Evolutionary conservation across 352 stramenopile genomes (phyloP).

Genomic region (Ophiocytium majus): DNA sequence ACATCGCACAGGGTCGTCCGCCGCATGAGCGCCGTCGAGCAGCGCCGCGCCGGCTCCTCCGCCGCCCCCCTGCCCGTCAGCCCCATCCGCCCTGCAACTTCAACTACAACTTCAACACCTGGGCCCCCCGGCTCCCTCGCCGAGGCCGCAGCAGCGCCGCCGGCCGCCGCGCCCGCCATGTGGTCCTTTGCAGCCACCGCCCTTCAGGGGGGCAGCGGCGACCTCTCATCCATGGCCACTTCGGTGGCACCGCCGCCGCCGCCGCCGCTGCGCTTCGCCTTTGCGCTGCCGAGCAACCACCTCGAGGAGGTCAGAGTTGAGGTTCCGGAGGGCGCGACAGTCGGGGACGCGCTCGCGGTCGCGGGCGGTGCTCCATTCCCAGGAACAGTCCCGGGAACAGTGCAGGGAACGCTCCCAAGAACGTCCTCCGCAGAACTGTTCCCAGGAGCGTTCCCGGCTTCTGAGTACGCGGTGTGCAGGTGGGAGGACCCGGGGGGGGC

Average conservation of each 20-base stretch:
- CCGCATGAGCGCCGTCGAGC: too few species aligned
- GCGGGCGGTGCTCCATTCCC: conserved; percentile 9
- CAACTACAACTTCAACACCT: not conserved
- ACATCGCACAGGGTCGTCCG: too few species aligned
- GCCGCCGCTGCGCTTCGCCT: not conserved
- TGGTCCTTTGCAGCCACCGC: not conserved
- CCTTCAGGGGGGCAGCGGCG: not conserved
- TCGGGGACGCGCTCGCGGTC: conserved; percentile 14
- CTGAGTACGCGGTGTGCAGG: conserved; percentile 34
- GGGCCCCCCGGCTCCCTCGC: not conserved
- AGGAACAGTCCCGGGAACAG: not conserved
- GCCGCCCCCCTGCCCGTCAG: too few species aligned
- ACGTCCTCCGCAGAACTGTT: not conserved
- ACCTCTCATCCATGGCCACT: not conserved
- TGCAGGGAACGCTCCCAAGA: not conserved
- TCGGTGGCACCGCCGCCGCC: too few species aligned
- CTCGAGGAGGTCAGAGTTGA: conserved; percentile 3
- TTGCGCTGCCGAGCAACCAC: not conserved
- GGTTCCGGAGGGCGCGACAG: not conserved
- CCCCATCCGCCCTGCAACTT: not conserved
- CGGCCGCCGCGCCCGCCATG: not conserved
- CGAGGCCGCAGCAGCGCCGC: not conserved
- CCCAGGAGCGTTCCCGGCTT: not conserved
- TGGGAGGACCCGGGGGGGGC: conserved; percentile 23
- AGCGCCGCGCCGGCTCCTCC: too few species aligned